Evolutionary conservation across 495 filamentous ascomycete genomes (phyloP), one percentile per base, ranked within the genome.

Genomic region (Talaromyces trachyspermus): DNA sequence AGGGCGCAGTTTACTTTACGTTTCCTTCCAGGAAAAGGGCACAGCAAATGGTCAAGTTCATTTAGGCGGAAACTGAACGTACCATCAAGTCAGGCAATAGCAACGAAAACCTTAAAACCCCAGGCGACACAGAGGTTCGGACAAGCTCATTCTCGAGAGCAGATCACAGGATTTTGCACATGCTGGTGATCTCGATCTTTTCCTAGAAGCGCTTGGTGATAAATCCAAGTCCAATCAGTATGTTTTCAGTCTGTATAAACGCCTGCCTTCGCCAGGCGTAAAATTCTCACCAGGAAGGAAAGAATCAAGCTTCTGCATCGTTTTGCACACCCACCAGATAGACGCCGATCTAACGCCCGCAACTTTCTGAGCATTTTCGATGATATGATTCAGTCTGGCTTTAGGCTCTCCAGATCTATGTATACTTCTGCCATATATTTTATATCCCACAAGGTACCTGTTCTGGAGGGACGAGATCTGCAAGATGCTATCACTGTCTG

Each of bases 371-470:
- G 81, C 3, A 68, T 96, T 25, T 66, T 96, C 12, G 84, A 89
- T 43, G 91, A 98, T 59, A 82, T 90, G 71, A 80, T 87, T 59
- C 61, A 70, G 22, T 69, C 77, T 24, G 71, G 74, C 9, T 74
- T 94, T 14, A 73, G 81, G 2, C 57, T 95, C 43, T 81, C 71
- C 2, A 61, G 59, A 5, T 56, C 69, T 1, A 77, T 95, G 59
- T 98, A 89, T 89, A 92, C 83, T 37, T 80, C 74, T 26, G 89
- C 89, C 19, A 83, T 95, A 19, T 76, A 84, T 14, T 87, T 92
- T 52, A 82, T 83, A 19, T 80, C 81, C 24, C 81, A 82, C 35
- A 85, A 84, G 51, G 79, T 84, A 32, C 70, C 75, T n/a, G 70
- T 53, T 15, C 75, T 85, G 8, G 73, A 76, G 12, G 76, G 75